Conservation (phyloP, 306 rosid species). For the Quercus wislizeni region DNA sequence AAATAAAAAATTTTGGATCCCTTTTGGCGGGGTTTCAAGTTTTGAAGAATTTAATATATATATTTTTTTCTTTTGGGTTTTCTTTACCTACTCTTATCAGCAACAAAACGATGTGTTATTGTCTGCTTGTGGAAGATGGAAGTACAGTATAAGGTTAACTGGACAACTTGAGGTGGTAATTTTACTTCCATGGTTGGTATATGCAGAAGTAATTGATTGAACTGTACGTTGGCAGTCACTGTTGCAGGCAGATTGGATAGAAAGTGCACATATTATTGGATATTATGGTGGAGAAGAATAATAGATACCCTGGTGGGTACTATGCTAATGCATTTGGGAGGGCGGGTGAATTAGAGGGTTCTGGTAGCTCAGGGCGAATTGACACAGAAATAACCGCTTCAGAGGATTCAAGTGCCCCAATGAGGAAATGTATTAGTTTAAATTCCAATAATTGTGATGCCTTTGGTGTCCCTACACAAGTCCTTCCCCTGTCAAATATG, state of each 20-base stretch:
- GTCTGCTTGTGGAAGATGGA: background rate
- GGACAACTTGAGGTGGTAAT: background rate
- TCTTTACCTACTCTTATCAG: constrained; percentile 12
- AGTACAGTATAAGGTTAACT: background rate
- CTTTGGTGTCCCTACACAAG: constrained; percentile 44
- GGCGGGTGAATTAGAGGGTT: constrained; percentile 73
- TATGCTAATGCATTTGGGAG: constrained; percentile 43
- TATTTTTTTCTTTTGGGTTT: background rate
- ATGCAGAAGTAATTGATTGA: constrained; percentile 5
- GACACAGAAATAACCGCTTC: constrained; percentile 69
- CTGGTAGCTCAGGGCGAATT: constrained; percentile 70
- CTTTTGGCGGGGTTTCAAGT: background rate
- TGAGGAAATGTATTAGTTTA: constrained; percentile 61
- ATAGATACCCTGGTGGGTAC: constrained; percentile 50
- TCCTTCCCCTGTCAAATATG: constrained; percentile 56
- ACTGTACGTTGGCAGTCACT: constrained; percentile 2
- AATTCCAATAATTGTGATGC: constrained; percentile 35
- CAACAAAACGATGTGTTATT: constrained; percentile 2
- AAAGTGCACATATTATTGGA: background rate
- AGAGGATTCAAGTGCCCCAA: constrained; percentile 57
- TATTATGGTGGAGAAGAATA: constrained; percentile 43
- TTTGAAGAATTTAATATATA: background rate
- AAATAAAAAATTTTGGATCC: background rate
- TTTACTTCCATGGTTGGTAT: constrained; percentile 10
- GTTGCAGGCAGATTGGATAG: background rate